Evolutionary conservation across 2,329 filamentous ascomycete genomes (phyloP).

Genomic region (Pseudohalonectria lignicola): DNA sequence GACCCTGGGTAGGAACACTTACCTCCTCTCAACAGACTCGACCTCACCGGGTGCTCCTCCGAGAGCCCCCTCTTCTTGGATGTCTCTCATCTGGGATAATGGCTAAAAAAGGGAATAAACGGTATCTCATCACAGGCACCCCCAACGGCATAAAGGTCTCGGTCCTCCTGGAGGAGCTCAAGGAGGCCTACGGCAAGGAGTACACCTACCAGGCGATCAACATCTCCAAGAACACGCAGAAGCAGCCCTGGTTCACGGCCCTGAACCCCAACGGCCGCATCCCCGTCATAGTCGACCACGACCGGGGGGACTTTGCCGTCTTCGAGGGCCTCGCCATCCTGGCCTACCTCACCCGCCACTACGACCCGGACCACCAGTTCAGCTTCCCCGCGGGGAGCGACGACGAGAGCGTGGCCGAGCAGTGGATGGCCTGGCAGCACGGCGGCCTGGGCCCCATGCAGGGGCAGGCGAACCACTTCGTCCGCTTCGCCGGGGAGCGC

Average conservation of each 20-base stretch:
- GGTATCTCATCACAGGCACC: constrained; percentile 22
- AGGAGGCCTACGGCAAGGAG: constrained; percentile 49
- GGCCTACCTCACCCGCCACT: constrained; percentile 60
- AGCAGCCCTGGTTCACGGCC: constrained; percentile 55
- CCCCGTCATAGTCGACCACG: constrained; percentile 55
- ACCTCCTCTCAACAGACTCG: not conserved
- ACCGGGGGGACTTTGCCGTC: constrained; percentile 48
- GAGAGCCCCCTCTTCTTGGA: not conserved
- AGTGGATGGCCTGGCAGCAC: constrained; percentile 66
- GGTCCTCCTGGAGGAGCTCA: constrained; percentile 55
- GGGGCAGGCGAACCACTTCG: constrained; percentile 75
- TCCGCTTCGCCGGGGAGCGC: constrained; percentile 61
- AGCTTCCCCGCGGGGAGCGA: constrained; percentile 11
- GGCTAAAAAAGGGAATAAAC: not conserved
- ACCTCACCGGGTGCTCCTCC: too few species aligned
- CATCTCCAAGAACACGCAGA: constrained; percentile 52
- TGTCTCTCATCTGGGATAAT: not conserved
- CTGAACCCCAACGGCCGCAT: constrained; percentile 55
- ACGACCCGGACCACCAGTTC: constrained; percentile 29
- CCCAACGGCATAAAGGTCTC: constrained; percentile 46
- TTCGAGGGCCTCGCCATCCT: constrained; percentile 70
- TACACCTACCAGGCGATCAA: constrained; percentile 50
- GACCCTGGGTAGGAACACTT: constrained; percentile 30
- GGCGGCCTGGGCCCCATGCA: constrained; percentile 77
- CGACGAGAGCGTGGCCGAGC: constrained; percentile 32